A percentile compares a stretch with the other conserved stretches of the same genome.
phyloP scores from a whole-genome alignment of 257 asterid species.

The Catharanthus roseus region DNA sequence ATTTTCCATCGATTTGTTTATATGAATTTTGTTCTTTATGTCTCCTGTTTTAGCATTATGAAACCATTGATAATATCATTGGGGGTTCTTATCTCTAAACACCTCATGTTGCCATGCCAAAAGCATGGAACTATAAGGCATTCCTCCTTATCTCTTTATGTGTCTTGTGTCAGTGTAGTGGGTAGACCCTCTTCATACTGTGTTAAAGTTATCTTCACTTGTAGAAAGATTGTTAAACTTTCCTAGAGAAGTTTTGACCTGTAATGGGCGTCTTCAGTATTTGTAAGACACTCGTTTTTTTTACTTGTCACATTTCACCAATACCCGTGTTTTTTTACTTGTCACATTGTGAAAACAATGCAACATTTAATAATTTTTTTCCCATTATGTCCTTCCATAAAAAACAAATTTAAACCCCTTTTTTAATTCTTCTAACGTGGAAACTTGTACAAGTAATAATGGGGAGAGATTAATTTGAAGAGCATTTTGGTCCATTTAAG shows the following conservation, averaged over 20 bases:
- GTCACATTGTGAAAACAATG: too few relatives aligned
- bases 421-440: too few relatives aligned
- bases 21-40: background rate
- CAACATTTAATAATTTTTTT: too few relatives aligned
- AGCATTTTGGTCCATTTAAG: too few relatives aligned
- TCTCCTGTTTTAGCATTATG: background rate
- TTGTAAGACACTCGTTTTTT: too few relatives aligned
- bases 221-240: background rate
- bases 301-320: too few relatives aligned
- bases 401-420: too few relatives aligned
- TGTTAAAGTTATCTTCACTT: background rate
- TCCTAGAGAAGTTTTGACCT: background rate
- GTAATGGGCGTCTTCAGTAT: background rate
- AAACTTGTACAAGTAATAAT: too few relatives aligned
- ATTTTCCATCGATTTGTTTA: conserved; percentile 3
- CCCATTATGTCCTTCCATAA: too few relatives aligned
- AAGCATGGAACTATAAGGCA: background rate
- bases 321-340: too few relatives aligned
- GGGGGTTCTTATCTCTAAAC: background rate
- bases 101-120: background rate
- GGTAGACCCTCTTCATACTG: background rate
- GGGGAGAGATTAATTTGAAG: too few relatives aligned
- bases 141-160: background rate
- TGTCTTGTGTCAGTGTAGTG: background rate
- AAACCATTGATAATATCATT: background rate